These are phyloP conservation scores for Phaeosphaeriaceae sp. DNA, from an alignment of 2,329 filamentous ascomycete genomes.

Conservation along the genomic window DNA sequence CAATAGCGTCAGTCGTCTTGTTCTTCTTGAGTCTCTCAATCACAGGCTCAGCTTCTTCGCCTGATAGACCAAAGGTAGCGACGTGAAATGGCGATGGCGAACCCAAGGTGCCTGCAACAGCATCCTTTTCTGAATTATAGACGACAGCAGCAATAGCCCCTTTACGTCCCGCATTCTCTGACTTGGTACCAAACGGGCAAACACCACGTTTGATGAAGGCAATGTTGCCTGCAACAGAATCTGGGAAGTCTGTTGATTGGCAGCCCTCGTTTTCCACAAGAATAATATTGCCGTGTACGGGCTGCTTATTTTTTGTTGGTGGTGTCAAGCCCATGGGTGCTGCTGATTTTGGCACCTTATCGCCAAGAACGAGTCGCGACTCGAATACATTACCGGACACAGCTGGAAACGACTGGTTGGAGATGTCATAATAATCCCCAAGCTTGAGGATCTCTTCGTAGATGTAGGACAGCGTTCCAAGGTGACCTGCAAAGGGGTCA, in stretches of 20 bases:
- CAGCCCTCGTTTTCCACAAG: slow-evolving; percentile 44
- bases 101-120: slow-evolving; percentile 70
- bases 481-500: slow-evolving; percentile 30
- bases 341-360: slow-evolving; percentile 42
- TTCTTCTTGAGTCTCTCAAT: slow-evolving; percentile 59
- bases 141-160: slow-evolving; percentile 76
- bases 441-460: slow-evolving; percentile 46
- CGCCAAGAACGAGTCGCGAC: slow-evolving; percentile 44
- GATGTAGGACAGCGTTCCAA: slow-evolving; percentile 47
- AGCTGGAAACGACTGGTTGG: slow-evolving; percentile 46
- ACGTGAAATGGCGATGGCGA: slow-evolving; percentile 63
- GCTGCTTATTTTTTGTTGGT: slow-evolving; percentile 45
- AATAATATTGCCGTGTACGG: slow-evolving; percentile 44
- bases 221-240: slow-evolving; percentile 66
- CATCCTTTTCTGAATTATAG: slow-evolving; percentile 74
- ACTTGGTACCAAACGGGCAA: slow-evolving; percentile 77
- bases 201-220: slow-evolving; percentile 74
- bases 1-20: slow-evolving; percentile 50
- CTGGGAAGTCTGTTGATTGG: slow-evolving; percentile 64
- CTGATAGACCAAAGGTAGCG: slow-evolving; percentile 73
- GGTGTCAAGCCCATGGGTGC: slow-evolving; percentile 46
- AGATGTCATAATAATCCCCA: slow-evolving; percentile 49
- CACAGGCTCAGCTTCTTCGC: slow-evolving; percentile 64
- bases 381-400: slow-evolving; percentile 46
- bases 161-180: slow-evolving; percentile 69